A percentile compares a stretch with the other conserved stretches of the same genome.
Conservation (phyloP, 148 eudicot species). For the Selenicereus undatus region DNA sequence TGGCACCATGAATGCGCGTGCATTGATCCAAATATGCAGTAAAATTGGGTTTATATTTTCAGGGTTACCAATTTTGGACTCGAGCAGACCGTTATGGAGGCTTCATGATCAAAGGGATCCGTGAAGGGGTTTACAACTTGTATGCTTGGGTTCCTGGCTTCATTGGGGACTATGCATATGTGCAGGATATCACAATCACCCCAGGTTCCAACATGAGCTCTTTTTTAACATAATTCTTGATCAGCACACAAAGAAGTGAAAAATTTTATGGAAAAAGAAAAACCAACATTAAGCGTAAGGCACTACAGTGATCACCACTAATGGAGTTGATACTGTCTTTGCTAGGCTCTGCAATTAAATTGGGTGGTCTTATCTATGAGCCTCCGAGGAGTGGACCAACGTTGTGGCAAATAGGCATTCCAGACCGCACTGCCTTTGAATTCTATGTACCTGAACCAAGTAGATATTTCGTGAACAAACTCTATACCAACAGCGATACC, state of each 20-base stretch:
- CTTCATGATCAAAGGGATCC: constrained; percentile 34
- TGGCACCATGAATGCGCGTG: neutral
- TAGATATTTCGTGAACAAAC: constrained; percentile 37
- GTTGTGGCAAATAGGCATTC: constrained; percentile 77
- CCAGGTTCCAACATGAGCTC: constrained; percentile 26
- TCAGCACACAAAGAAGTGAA: neutral
- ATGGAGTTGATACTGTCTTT: constrained; percentile 5
- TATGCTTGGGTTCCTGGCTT: constrained; percentile 52
- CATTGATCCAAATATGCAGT: neutral
- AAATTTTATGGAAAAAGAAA: neutral
- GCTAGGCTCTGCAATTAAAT: constrained; percentile 40
- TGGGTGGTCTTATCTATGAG: constrained; percentile 38
- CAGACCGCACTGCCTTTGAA: constrained; percentile 81
- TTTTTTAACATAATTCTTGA: neutral
- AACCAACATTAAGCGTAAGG: neutral
- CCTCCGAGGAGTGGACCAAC: constrained; percentile 79
- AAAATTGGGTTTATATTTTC: neutral
- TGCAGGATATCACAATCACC: constrained; percentile 17
- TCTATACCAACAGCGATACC: constrained; percentile 33
- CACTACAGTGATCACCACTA: neutral
- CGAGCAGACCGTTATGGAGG: constrained; percentile 36
- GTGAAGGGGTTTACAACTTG: constrained; percentile 41
- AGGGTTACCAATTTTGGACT: constrained; percentile 62
- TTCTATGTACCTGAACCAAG: constrained; percentile 68
- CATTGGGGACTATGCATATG: constrained; percentile 45